Percentiles rank a stretch among this genome's conserved stretches.
Conservation (phyloP, 2,329 filamentous ascomycete species). For the Aspergillus sclerotialis region DNA sequence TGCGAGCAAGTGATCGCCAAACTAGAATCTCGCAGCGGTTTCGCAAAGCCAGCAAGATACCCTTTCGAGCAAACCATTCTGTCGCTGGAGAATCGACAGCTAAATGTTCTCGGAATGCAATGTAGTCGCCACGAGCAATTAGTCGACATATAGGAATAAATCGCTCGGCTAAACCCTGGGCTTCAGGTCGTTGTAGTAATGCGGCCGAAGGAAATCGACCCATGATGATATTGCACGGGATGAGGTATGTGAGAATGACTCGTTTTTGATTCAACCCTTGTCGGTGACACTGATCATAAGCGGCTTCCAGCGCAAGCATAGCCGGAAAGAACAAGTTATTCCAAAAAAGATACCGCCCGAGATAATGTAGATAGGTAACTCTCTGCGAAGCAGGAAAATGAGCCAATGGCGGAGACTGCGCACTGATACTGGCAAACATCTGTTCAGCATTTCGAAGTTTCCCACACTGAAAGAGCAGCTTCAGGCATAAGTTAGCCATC, state of each 20-base stretch:
- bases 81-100: slow-evolving; percentile 48
- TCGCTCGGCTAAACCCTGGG: slow-evolving; percentile 54
- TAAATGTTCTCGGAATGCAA: slow-evolving; percentile 64
- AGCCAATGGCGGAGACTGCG: slow-evolving; percentile 71
- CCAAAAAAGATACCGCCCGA: slow-evolving; percentile 82
- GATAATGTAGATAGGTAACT: slow-evolving; percentile 90
- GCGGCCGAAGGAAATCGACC: slow-evolving; percentile 68
- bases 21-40: slow-evolving; percentile 74
- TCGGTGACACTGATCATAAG: slow-evolving; percentile 69
- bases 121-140: slow-evolving; percentile 67
- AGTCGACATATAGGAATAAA: slow-evolving; percentile 69
- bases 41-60: slow-evolving; percentile 67
- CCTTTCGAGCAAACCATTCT: slow-evolving; percentile 68
- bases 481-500: slow-evolving; percentile 84
- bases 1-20: slow-evolving; percentile 75
- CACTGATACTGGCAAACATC: slow-evolving; percentile 81
- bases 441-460: slow-evolving; percentile 79
- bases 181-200: slow-evolving; percentile 65
- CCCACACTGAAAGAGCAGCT: slow-evolving; percentile 75
- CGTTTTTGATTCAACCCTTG: slow-evolving; percentile 59
- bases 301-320: slow-evolving; percentile 65
- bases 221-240: slow-evolving; percentile 74
- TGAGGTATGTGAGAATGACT: slow-evolving; percentile 74
- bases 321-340: slow-evolving; percentile 78
- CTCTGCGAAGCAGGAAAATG: slow-evolving; percentile 80